A percentile compares a stretch with the other conserved stretches of the same genome.
Conservation (phyloP, 306 rosid genomes). For the Parietaria judaica region DNA sequence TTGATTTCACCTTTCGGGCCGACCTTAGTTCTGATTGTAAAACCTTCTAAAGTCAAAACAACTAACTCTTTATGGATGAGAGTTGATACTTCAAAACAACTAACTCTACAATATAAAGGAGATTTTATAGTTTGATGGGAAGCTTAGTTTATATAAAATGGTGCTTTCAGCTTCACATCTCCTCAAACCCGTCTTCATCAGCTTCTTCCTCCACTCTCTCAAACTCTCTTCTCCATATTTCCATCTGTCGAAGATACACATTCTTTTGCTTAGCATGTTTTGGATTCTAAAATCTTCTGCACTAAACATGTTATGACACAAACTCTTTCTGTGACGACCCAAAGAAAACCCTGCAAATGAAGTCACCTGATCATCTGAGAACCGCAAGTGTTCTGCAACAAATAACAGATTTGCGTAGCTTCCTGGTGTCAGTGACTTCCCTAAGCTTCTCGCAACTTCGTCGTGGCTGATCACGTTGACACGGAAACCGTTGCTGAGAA, state of each 20-base stretch:
- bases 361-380: slow-evolving; percentile 64
- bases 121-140: no score
- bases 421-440: slow-evolving; percentile 34
- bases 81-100: no score
- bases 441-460: slow-evolving; percentile 39
- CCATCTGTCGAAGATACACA: slow-evolving; percentile 7
- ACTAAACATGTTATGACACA: not conserved
- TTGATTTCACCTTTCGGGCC: no score
- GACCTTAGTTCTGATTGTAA: no score
- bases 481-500: slow-evolving; percentile 67
- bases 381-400: slow-evolving; percentile 58
- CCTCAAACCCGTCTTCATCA: slow-evolving; percentile 13
- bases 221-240: slow-evolving; percentile 11
- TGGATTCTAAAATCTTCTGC: not conserved
- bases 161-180: not conserved
- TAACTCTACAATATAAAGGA: no score
- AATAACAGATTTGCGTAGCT: slow-evolving; percentile 37
- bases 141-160: not conserved
- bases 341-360: not conserved
- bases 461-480: slow-evolving; percentile 43
- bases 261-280: not conserved
- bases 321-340: not conserved
- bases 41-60: no score
- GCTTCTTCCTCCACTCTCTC: slow-evolving; percentile 8
- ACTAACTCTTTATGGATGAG: no score